Evolutionary conservation across 169 alveolate species (phyloP).

Genomic region (Eimeria maxima): DNA sequence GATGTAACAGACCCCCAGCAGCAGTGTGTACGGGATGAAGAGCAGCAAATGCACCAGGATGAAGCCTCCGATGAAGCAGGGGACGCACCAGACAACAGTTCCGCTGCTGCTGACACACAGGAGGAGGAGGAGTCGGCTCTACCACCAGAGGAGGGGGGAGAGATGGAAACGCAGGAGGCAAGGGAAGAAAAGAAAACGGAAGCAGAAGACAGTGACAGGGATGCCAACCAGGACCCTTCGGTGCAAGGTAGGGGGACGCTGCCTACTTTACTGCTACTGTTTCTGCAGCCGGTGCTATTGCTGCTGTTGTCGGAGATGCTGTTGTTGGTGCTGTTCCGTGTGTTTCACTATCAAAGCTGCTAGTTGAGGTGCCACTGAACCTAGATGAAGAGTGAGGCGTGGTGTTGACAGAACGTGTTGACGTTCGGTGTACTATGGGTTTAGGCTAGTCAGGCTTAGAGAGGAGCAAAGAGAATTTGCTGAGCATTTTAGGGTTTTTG

Average conservation of each 20-base stretch:
- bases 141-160: not conserved
- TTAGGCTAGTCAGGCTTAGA: not conserved
- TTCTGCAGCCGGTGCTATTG: not conserved
- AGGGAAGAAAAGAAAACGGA: conserved; percentile 26
- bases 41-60: conserved; percentile 66
- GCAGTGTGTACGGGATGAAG: not conserved
- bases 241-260: not conserved
- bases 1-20: not conserved
- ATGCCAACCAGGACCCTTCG: conserved; percentile 44
- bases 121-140: not conserved
- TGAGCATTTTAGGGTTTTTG: too few species aligned
- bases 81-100: conserved; percentile 17
- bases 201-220: conserved; percentile 46
- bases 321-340: not conserved
- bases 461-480: not conserved
- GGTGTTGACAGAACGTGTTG: not conserved
- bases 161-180: not conserved
- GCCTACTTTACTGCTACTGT: not conserved
- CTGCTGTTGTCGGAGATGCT: not conserved
- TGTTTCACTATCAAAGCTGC: not conserved
- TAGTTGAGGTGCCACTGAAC: not conserved
- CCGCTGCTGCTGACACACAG: not conserved
- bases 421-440: not conserved
- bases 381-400: not conserved
- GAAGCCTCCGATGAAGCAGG: conserved; percentile 54